Conservation (phyloP, 768 basidiomycete species). For the Chalciporus pseudorubinellus region DNA sequence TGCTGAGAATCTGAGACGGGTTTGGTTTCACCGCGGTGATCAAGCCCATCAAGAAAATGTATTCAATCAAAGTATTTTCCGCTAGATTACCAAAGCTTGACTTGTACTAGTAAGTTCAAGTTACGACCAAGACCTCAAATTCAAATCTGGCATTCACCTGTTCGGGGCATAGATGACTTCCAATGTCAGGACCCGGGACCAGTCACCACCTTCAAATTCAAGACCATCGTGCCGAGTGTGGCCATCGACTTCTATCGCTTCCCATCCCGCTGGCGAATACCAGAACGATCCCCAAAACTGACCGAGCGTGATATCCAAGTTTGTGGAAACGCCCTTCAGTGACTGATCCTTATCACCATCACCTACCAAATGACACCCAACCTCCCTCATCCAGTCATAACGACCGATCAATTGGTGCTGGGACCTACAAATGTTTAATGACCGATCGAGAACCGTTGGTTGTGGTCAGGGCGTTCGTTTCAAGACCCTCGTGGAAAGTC, state of each 20-base stretch:
- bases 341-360: neutral
- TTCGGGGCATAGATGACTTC: too few relatives aligned
- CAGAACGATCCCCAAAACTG: neutral
- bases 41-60: too few relatives aligned
- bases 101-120: too few relatives aligned
- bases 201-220: too few relatives aligned
- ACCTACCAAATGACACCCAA: neutral
- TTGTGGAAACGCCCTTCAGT: neutral
- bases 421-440: neutral
- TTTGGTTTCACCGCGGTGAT: neutral
- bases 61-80: too few relatives aligned
- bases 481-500: neutral
- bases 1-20: neutral
- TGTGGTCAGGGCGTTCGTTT: neutral
- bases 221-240: too few relatives aligned
- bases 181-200: too few relatives aligned
- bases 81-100: too few relatives aligned
- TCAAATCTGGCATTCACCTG: too few relatives aligned
- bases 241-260: too few relatives aligned
- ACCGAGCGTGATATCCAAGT: neutral
- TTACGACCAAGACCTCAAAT: too few relatives aligned
- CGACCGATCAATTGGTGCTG: neutral
- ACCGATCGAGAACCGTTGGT: too few relatives aligned
- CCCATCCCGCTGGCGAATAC: neutral
- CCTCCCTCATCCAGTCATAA: neutral